Conservation (phyloP, 768 basidiomycete species). For the Tricholoma saponaceum region DNA sequence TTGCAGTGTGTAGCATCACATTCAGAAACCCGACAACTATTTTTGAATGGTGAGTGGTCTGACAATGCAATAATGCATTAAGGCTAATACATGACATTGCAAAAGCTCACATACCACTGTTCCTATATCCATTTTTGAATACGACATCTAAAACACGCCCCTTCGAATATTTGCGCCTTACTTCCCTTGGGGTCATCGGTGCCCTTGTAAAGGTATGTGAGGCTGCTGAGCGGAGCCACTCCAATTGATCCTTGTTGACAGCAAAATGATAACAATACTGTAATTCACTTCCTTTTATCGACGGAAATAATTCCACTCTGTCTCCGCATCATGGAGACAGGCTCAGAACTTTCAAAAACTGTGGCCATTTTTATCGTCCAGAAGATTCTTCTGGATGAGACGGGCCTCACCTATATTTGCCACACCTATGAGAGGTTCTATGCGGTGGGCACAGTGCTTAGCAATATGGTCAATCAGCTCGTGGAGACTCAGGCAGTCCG, state of each 20-base stretch:
- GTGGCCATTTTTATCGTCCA: conserved; percentile 99
- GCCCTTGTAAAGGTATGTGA: conserved; percentile 88
- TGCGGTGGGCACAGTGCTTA: conserved; percentile 95
- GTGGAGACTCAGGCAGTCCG: conserved; percentile 98
- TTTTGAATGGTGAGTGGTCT: conserved; percentile 75
- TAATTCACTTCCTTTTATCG: conserved; percentile 97
- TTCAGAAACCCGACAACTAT: conserved; percentile 91
- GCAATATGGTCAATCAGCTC: conserved; percentile 98
- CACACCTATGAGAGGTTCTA: conserved; percentile 99
- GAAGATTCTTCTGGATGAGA: conserved; percentile 95
- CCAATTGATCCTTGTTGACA: conserved; percentile 23
- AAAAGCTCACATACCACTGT: conserved; percentile 94
- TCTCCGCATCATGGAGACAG: conserved; percentile 99
- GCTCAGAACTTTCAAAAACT: conserved; percentile 96
- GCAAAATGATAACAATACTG: conserved; percentile 99
- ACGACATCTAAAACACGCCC: conserved; percentile 99
- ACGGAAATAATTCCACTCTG: conserved; percentile 99
- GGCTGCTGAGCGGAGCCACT: not conserved
- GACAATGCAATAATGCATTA: conserved; percentile 1
- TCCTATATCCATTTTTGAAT: conserved; percentile 98
- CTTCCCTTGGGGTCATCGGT: conserved; percentile 98
- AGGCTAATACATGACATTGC: conserved; percentile 50
- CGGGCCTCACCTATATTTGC: conserved; percentile 96
- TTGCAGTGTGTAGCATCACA: conserved; percentile 98
- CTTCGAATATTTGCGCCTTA: conserved; percentile 98